These are phyloP conservation scores for Lasiodiplodia hormozganensis DNA, from an alignment of 2,329 filamentous ascomycete species.

Conservation along the genomic window DNA sequence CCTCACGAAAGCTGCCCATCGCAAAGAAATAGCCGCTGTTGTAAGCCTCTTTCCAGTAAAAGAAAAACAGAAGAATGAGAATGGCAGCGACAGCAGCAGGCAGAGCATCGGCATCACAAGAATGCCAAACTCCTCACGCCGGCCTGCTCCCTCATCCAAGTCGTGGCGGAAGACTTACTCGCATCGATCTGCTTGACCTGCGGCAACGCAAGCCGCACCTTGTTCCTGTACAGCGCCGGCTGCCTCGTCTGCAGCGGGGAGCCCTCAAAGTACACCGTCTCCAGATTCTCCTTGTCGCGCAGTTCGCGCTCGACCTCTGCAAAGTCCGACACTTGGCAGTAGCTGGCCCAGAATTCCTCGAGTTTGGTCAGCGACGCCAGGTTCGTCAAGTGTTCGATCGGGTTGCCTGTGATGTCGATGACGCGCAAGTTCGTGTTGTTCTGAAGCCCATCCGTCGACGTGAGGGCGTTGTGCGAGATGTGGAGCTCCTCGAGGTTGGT, in stretches of 20 bases:
- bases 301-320: constrained; percentile 81
- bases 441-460: constrained; percentile 73
- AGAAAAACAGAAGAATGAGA: not conserved
- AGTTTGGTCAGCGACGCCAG: constrained; percentile 72
- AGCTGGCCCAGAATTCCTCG: constrained; percentile 94
- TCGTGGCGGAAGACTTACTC: constrained; percentile 44
- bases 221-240: constrained; percentile 91
- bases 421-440: constrained; percentile 65
- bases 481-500: constrained; percentile 89
- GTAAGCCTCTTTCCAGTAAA: not conserved
- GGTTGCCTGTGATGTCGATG: constrained; percentile 90
- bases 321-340: constrained; percentile 82
- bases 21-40: not conserved
- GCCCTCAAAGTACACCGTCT: constrained; percentile 95
- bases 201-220: constrained; percentile 85
- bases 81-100: not conserved
- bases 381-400: constrained; percentile 76
- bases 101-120: not conserved
- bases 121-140: constrained; percentile 6
- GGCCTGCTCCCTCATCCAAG: not conserved
- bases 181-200: constrained; percentile 95
- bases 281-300: constrained; percentile 77
- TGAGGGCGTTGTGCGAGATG: constrained; percentile 92
- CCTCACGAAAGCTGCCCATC: constrained; percentile 16
- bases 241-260: constrained; percentile 83